These are phyloP conservation scores for Pythium scleroteichum DNA, from an alignment of 352 stramenopile species.

Conservation along the genomic window DNA sequence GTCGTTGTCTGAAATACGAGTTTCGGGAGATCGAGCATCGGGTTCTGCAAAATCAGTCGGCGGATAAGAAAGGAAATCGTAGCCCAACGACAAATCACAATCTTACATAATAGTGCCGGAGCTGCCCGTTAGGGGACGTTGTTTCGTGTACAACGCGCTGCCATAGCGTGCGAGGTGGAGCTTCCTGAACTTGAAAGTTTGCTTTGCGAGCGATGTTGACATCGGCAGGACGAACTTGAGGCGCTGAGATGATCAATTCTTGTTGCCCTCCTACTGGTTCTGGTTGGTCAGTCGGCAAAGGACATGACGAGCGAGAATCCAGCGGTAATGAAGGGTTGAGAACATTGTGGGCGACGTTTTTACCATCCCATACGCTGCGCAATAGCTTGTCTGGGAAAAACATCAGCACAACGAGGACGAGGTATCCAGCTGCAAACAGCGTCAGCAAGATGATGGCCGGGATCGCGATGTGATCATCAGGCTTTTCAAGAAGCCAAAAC, in stretches of 20 bases:
- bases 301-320: too few species aligned
- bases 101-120: neutral
- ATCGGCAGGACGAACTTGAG: too few species aligned
- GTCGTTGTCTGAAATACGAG: slow-evolving; percentile 51
- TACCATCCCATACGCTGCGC: neutral
- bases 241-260: too few species aligned
- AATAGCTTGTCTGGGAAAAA: slow-evolving; percentile 21
- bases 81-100: too few species aligned
- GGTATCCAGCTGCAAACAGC: slow-evolving; percentile 38
- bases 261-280: too few species aligned
- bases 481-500: slow-evolving; percentile 45
- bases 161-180: neutral
- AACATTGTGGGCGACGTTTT: neutral
- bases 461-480: slow-evolving; percentile 24
- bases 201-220: too few species aligned
- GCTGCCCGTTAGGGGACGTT: too few species aligned
- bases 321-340: neutral
- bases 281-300: too few species aligned
- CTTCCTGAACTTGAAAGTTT: neutral
- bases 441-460: slow-evolving; percentile 29
- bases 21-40: slow-evolving; percentile 46
- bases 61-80: too few species aligned
- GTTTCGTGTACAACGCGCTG: too few species aligned
- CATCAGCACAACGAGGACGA: slow-evolving; percentile 35
- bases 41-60: slow-evolving; percentile 30